A percentile compares a stretch with the other conserved stretches of the same genome.
phyloP scores from a whole-genome alignment of 352 stramenopile species.

The Aphanomyces stellatus region DNA sequence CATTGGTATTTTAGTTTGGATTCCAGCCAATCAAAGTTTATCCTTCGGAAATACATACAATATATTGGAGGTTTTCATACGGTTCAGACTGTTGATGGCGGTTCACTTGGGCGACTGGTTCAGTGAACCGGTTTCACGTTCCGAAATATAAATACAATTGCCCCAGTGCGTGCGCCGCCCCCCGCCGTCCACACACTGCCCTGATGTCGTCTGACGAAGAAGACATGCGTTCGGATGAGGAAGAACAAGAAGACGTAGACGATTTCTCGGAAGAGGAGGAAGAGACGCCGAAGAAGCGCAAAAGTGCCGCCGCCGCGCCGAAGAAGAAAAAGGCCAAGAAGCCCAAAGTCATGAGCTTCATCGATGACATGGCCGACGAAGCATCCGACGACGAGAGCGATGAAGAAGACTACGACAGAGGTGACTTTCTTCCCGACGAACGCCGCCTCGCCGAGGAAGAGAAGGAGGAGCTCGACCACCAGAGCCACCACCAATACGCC shows the following conservation, averaged over 20 bases:
- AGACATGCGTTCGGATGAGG: constrained; percentile 37
- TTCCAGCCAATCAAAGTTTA: too few species aligned
- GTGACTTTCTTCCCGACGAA: constrained; percentile 69
- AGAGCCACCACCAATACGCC: constrained; percentile 54
- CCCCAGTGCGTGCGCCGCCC: too few species aligned
- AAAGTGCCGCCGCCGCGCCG: constrained; percentile 35
- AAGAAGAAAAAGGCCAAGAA: constrained; percentile 82
- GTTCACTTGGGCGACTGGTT: too few species aligned
- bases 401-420: constrained; percentile 73
- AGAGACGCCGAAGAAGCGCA: constrained; percentile 61
- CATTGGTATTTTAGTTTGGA: too few species aligned
- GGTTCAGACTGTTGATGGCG: too few species aligned
- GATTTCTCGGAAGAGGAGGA: constrained; percentile 69
- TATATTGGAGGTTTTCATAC: too few species aligned
- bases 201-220: constrained; percentile 87
- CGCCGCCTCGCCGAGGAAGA: constrained; percentile 69
- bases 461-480: constrained; percentile 32
- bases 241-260: constrained; percentile 73
- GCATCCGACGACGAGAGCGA: constrained; percentile 77
- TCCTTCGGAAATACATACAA: too few species aligned
- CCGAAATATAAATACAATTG: too few species aligned
- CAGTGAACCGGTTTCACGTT: too few species aligned
- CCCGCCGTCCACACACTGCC: too few species aligned
- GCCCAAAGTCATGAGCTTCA: constrained; percentile 78
- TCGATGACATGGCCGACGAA: constrained; percentile 81